Base-by-base conservation (phyloP, 2,329 filamentous ascomycete species). In the Gaeumannomyces sp. region DNA sequence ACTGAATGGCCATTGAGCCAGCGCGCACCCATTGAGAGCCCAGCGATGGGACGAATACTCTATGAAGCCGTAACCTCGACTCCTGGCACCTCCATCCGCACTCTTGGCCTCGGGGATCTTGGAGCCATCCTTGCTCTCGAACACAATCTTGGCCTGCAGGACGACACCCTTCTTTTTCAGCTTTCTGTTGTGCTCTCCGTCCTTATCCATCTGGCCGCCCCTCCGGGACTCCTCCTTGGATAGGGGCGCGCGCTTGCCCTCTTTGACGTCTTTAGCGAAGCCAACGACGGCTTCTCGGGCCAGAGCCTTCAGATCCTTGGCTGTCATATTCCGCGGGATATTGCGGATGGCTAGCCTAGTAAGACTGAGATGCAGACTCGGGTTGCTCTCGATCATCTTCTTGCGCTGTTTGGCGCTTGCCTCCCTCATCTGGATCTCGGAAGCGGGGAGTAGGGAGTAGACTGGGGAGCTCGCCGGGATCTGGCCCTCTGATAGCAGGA, bases 11-110 rank as follows among this genome's bases (percentile, higher is more conserved):
- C 93, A 74, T 99, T 99, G 65, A 99, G 83, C 88, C 92, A 98
- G 60, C 95, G 85, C 68, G 99, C 81, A 29, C 92, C 95, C 92
- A 98, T 98, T n/a, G 56, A 99, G 83, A 19, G 95, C 95, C 82
- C 90, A 94, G 62, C 95, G 89, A 73, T 99, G 95, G 35, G 91
- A 95, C 69, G 88, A 90, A 77, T 97, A 99, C 78, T 99, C 95
- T 70, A 99, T 90, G 80, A 99, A 99, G 16, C 96, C 95, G 75
- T 99, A 99, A 6, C 95, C 95, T 74, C 94, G 86, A 74, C 91
- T 95, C 73, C 91, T 86, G 60, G 93, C 93, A 8, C 88, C 92
- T 10, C 91, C 92, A 62, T 82, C 87, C 22, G 16, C 57, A 74
- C 90, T 94, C 29, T 61, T 64, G 59, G 85, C 83, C 77, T 96